phyloP scores from a whole-genome alignment of 176 grass and related monocot species.

The Urochloa ruziziensis region DNA sequence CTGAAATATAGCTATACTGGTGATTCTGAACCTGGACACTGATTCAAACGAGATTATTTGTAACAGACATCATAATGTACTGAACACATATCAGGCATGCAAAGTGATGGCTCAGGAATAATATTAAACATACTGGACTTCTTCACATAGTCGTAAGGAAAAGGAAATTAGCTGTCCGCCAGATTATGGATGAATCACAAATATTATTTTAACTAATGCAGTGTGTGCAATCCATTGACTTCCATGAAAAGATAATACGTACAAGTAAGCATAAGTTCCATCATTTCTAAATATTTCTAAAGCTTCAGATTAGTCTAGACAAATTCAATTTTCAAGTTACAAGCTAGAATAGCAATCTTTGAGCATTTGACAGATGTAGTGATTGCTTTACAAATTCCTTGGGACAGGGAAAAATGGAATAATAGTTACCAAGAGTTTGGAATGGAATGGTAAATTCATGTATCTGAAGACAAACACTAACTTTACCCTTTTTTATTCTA shows the following conservation, averaged over 20 bases:
- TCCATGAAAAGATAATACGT: background rate
- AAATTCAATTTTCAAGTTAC: constrained; percentile 7
- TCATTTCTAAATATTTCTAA: constrained; percentile 7
- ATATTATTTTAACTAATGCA: constrained; percentile 19
- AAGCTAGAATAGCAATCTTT: background rate
- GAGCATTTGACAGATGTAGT: background rate
- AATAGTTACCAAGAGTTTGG: background rate
- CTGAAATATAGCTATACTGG: background rate
- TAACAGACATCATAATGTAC: background rate
- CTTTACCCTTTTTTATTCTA: background rate
- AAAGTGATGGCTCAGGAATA: background rate
- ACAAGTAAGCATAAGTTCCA: background rate
- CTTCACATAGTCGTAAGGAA: background rate
- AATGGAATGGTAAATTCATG: constrained; percentile 3
- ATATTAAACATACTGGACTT: background rate
- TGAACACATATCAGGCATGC: background rate
- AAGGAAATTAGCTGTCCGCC: constrained; percentile 13
- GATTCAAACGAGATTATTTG: background rate
- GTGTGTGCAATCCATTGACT: background rate
- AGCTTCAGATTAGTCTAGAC: background rate
- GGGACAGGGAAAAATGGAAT: background rate
- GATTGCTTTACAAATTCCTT: constrained; percentile 18
- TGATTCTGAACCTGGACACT: background rate
- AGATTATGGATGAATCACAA: constrained; percentile 9
- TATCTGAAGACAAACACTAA: background rate